These are phyloP conservation scores for Megacollybia platyphylla DNA, from an alignment of 1,284 basidiomycete genomes.

Conservation along the genomic window DNA sequence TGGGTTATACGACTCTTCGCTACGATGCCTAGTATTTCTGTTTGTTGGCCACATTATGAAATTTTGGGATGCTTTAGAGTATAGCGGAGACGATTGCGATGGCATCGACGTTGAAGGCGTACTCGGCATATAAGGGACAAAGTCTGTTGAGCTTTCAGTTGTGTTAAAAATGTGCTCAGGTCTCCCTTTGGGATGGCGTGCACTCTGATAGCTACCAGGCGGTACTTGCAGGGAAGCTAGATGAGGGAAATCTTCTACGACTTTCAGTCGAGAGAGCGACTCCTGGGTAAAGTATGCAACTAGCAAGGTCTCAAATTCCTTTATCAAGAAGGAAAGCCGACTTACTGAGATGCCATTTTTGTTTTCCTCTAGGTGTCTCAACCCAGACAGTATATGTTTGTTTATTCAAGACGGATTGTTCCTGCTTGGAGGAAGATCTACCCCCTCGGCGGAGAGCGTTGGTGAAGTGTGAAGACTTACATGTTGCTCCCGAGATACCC, in stretches of 20 bases:
- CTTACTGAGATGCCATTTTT: slow-evolving; percentile 77
- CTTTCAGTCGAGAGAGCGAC: slow-evolving; percentile 40
- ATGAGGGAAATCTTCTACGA: slow-evolving; percentile 50
- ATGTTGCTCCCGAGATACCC: slow-evolving; percentile 23
- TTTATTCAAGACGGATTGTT: slow-evolving; percentile 39
- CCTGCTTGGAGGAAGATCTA: slow-evolving; percentile 10
- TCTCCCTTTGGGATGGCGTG: slow-evolving; percentile 44
- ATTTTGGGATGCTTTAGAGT: not conserved
- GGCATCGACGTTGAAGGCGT: not conserved
- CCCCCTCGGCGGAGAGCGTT: slow-evolving; percentile 16
- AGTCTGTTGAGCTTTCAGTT: slow-evolving; percentile 8
- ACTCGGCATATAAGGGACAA: not conserved
- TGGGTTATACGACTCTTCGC: not conserved
- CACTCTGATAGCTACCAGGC: slow-evolving; percentile 55
- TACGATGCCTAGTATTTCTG: too few species aligned
- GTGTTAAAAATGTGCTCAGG: slow-evolving; percentile 33
- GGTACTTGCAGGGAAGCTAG: slow-evolving; percentile 47
- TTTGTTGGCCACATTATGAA: not conserved
- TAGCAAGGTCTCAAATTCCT: slow-evolving; percentile 12
- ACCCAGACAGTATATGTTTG: slow-evolving; percentile 73
- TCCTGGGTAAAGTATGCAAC: slow-evolving; percentile 70
- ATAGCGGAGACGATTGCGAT: not conserved
- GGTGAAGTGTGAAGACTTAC: slow-evolving; percentile 10
- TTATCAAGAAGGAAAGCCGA: slow-evolving; percentile 5
- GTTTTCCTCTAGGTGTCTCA: slow-evolving; percentile 46